Evolutionary conservation across 805 yeast species (phyloP).

Genomic region (Vanderwaltozyma polyspora): DNA sequence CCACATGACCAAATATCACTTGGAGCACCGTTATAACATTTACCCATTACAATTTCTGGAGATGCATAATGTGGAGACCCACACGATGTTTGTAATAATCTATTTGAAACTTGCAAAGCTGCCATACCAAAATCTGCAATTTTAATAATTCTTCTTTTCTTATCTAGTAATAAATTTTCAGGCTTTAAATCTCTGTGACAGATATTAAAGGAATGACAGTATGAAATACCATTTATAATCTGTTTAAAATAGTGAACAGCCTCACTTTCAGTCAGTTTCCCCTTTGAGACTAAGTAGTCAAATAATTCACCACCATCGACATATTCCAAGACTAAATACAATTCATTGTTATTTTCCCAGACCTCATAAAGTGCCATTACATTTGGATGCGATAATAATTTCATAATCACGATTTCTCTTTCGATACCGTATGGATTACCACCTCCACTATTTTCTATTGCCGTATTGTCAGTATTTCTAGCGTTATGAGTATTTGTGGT

Average conservation of each 20-base stretch:
- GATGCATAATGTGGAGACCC: constrained; percentile 88
- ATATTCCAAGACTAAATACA: constrained; percentile 68
- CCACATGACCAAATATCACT: constrained; percentile 89
- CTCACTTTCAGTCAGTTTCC: constrained; percentile 59
- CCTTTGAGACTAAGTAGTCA: constrained; percentile 57
- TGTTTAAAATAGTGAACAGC: constrained; percentile 71
- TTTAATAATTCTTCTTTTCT: constrained; percentile 50
- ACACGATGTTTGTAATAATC: constrained; percentile 66
- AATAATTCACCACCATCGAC: constrained; percentile 85
- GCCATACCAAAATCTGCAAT: constrained; percentile 90
- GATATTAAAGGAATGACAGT: constrained; percentile 71
- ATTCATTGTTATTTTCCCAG: constrained; percentile 92
- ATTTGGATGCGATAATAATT: constrained; percentile 84
- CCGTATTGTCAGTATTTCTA: constrained; percentile 7
- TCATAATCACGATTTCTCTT: constrained; percentile 95
- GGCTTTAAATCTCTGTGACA: constrained; percentile 79
- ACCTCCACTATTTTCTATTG: constrained; percentile 7
- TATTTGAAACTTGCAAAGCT: constrained; percentile 62
- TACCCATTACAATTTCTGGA: constrained; percentile 74
- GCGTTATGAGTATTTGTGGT: constrained; percentile 4
- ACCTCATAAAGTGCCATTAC: constrained; percentile 91
- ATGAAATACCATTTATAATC: constrained; percentile 66
- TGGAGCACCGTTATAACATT: constrained; percentile 71
- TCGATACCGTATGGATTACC: constrained; percentile 81
- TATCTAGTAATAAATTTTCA: constrained; percentile 62